Conservation (phyloP, 768 basidiomycete species). For the Trametes maxima region DNA sequence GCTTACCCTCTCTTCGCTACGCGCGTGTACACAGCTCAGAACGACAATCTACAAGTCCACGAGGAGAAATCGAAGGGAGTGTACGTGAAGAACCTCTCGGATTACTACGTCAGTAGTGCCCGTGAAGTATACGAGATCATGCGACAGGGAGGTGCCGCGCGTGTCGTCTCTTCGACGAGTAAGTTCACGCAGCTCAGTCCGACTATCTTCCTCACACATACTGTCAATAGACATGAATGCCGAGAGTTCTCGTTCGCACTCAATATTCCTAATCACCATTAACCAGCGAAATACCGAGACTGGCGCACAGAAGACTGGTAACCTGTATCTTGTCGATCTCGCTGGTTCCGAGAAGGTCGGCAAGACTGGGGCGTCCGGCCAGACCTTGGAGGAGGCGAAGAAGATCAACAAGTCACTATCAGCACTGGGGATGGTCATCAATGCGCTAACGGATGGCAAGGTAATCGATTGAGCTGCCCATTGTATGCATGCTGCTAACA, state of each 20-base stretch:
- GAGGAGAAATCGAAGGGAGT: conserved; percentile 98
- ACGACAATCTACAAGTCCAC: conserved; percentile 97
- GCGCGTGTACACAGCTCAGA: conserved; percentile 63
- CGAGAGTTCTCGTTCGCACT: conserved; percentile 97
- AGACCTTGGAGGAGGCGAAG: conserved; percentile 99
- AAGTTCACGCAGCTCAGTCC: conserved; percentile 34
- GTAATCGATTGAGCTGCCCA: conserved; percentile 40
- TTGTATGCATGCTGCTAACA: conserved; percentile 4
- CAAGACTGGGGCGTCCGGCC: conserved; percentile 98
- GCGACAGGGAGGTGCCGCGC: conserved; percentile 90
- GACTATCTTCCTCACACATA: background rate
- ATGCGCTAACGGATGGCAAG: conserved; percentile 95
- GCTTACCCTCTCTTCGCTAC: background rate
- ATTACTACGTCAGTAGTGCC: conserved; percentile 96
- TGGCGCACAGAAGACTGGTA: conserved; percentile 94
- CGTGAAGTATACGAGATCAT: conserved; percentile 98
- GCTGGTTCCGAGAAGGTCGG: conserved; percentile 99
- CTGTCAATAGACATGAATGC: conserved; percentile 90
- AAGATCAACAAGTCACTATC: conserved; percentile 99
- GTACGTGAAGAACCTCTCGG: conserved; percentile 96
- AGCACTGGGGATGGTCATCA: conserved; percentile 99
- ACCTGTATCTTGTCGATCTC: conserved; percentile 95
- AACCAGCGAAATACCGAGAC: conserved; percentile 96
- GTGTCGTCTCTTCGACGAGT: conserved; percentile 96
- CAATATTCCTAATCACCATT: conserved; percentile 97